Percentiles rank a stretch among this genome's conserved stretches.
Conservation (phyloP, 345 rosid genomes). For the Eutrema heterophyllum region DNA sequence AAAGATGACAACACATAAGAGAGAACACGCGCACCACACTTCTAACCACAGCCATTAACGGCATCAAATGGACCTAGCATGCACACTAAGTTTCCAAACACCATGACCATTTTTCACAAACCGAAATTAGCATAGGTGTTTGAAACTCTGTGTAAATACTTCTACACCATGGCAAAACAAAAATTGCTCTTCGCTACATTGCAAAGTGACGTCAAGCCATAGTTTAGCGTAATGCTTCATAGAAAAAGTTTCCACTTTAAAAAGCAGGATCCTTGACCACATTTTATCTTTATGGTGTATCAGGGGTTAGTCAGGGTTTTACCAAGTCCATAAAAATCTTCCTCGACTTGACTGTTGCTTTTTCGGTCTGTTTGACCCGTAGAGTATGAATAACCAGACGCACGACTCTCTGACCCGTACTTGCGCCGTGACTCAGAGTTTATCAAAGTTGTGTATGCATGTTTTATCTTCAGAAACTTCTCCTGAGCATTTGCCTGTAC, state of each 20-base stretch:
- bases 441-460: constrained; percentile 54
- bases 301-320: constrained; percentile 21
- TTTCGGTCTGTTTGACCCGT: constrained; percentile 39
- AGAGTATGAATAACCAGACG: constrained; percentile 62
- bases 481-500: constrained; percentile 73
- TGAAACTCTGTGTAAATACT: neutral
- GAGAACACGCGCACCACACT: constrained; percentile 1
- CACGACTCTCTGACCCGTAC: constrained; percentile 39
- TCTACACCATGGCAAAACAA: neutral
- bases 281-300: neutral
- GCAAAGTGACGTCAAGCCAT: neutral
- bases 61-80: neutral
- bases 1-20: constrained; percentile 12
- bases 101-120: neutral
- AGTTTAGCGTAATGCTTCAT: neutral
- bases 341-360: constrained; percentile 40
- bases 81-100: neutral
- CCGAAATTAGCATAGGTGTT: neutral
- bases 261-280: neutral
- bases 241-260: neutral
- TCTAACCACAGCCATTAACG: neutral
- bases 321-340: constrained; percentile 95
- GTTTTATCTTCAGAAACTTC: constrained; percentile 44
- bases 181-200: neutral
- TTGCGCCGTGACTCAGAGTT: constrained; percentile 63